phyloP scores from a whole-genome alignment of 306 rosid genomes.

The Luffa acutangula region DNA sequence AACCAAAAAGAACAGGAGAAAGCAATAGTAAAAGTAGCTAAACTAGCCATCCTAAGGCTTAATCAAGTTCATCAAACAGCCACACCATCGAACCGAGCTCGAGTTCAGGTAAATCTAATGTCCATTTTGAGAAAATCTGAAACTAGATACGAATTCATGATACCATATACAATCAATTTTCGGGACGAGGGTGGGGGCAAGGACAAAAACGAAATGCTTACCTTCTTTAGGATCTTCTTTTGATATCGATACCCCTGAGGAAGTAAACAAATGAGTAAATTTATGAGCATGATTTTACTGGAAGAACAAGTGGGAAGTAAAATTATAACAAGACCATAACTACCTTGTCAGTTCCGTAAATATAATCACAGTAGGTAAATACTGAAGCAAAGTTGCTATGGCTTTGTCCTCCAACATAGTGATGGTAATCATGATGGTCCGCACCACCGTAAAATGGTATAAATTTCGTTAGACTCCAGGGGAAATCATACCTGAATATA shows the following conservation, averaged over 20 bases:
- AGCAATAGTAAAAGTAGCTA: not conserved
- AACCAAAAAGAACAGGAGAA: constrained; percentile 3
- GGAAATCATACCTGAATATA: constrained; percentile 64
- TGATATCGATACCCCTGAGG: constrained; percentile 76
- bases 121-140: not conserved
- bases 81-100: not conserved
- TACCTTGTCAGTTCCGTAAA: constrained; percentile 98
- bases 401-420: constrained; percentile 93
- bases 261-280: constrained; percentile 23
- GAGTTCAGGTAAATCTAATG: not conserved
- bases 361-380: constrained; percentile 92
- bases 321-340: constrained; percentile 13
- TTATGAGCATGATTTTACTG: constrained; percentile 12
- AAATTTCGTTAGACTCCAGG: constrained; percentile 67
- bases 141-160: not conserved
- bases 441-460: constrained; percentile 96
- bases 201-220: constrained; percentile 17
- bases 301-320: constrained; percentile 8
- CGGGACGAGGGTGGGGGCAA: not conserved
- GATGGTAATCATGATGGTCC: constrained; percentile 93
- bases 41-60: not conserved
- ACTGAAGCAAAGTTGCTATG: constrained; percentile 94
- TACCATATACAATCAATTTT: not conserved
- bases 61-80: not conserved
- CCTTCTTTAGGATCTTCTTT: constrained; percentile 68